phyloP scores from a whole-genome alignment of 768 basidiomycete genomes.

The Pleurotus cornucopiae region DNA sequence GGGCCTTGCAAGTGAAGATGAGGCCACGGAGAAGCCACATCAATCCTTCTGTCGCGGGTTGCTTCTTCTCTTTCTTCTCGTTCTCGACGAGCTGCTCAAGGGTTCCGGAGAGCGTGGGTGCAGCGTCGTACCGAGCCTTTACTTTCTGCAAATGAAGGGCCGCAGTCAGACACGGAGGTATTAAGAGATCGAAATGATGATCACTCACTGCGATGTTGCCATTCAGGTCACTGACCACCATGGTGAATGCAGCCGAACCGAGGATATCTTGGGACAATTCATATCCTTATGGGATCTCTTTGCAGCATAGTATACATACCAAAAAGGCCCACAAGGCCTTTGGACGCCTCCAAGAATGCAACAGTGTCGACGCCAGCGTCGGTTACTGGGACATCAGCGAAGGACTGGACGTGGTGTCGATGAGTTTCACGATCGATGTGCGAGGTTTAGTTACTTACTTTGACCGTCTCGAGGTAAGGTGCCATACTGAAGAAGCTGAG shows the following conservation, averaged over 20 bases:
- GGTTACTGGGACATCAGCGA: conserved; percentile 83
- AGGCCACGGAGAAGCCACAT: conserved; percentile 93
- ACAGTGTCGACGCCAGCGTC: conserved; percentile 86
- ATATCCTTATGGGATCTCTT: neutral
- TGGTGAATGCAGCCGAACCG: conserved; percentile 76
- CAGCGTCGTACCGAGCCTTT: conserved; percentile 67
- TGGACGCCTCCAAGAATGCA: conserved; percentile 82
- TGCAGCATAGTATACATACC: conserved; percentile 40
- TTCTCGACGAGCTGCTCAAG: conserved; percentile 80
- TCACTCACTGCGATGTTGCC: conserved; percentile 83
- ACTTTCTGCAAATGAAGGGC: conserved; percentile 60
- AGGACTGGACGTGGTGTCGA: conserved; percentile 58
- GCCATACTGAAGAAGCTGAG: conserved; percentile 45
- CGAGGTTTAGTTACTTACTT: conserved; percentile 31
- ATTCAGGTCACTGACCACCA: conserved; percentile 82
- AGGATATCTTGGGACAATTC: conserved; percentile 59
- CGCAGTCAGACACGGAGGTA: no score
- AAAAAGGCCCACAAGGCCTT: conserved; percentile 87
- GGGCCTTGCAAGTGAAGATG: conserved; percentile 81
- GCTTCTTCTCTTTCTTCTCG: conserved; percentile 86
- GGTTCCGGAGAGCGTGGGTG: conserved; percentile 63
- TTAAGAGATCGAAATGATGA: neutral
- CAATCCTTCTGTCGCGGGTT: conserved; percentile 84
- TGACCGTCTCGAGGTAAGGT: conserved; percentile 70
- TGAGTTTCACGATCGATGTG: neutral